Evolutionary conservation across 2,329 filamentous ascomycete species (phyloP).

Genomic region (Capronia americana): DNA sequence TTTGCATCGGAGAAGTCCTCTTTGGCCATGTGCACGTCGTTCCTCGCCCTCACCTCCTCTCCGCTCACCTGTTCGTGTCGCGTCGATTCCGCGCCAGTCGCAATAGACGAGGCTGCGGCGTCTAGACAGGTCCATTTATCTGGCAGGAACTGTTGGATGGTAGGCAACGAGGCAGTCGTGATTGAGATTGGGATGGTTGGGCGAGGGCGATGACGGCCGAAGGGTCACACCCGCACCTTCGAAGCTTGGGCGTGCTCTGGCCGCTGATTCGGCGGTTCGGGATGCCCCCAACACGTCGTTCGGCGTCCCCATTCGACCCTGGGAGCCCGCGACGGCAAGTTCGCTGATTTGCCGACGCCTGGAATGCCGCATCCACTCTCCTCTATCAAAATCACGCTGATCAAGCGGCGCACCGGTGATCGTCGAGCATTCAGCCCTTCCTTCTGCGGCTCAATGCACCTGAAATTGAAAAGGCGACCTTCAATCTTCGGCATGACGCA

Average conservation of each 20-base stretch:
- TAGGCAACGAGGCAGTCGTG: constrained; percentile 32
- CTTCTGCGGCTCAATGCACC: constrained; percentile 8
- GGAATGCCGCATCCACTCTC: constrained; percentile 30
- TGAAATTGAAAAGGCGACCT: constrained; percentile 18
- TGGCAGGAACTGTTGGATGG: constrained; percentile 26
- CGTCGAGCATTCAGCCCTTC: background rate
- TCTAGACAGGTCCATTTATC: constrained; percentile 25
- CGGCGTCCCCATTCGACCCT: constrained; percentile 31
- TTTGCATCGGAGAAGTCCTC: constrained; percentile 17
- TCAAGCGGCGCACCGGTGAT: constrained; percentile 7
- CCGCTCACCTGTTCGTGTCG: constrained; percentile 9
- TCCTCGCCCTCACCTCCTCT: constrained; percentile 2
- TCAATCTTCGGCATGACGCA: constrained; percentile 30
- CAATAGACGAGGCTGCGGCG: constrained; percentile 35
- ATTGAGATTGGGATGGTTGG: constrained; percentile 33
- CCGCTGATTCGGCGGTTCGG: constrained; percentile 34
- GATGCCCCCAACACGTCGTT: constrained; percentile 28
- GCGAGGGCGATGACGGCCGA: constrained; percentile 17
- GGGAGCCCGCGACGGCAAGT: constrained; percentile 28
- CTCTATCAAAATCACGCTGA: constrained; percentile 32
- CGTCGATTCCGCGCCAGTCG: constrained; percentile 13
- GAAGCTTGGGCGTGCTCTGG: constrained; percentile 33
- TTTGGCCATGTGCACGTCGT: background rate
- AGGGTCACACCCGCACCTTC: constrained; percentile 29
- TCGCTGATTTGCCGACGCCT: constrained; percentile 26